Evolutionary conservation across 1,284 basidiomycete genomes (phyloP).

Genomic region (Fistulina hepatica): DNA sequence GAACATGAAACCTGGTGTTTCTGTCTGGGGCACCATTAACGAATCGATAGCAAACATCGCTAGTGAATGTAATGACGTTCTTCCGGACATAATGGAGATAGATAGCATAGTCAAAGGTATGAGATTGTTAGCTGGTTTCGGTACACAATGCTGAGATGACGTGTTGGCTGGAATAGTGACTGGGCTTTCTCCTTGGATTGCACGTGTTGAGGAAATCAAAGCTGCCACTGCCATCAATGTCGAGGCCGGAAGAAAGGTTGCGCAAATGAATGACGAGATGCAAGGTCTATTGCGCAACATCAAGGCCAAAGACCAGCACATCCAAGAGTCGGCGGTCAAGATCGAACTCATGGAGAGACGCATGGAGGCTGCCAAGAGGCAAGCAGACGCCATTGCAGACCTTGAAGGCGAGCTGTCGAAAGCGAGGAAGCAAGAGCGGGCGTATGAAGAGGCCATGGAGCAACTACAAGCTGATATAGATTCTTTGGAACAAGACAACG

Average conservation of each 20-base stretch:
- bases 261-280: slow-evolving; percentile 81
- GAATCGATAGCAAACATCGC: slow-evolving; percentile 60
- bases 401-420: slow-evolving; percentile 76
- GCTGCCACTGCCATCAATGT: slow-evolving; percentile 75
- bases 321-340: slow-evolving; percentile 86
- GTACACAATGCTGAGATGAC: slow-evolving; percentile 5
- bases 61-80: slow-evolving; percentile 56
- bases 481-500: slow-evolving; percentile 77
- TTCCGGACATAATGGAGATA: slow-evolving; percentile 64
- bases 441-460: slow-evolving; percentile 89
- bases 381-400: slow-evolving; percentile 73
- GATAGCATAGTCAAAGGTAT: slow-evolving; percentile 72
- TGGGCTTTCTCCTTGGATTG: slow-evolving; percentile 78
- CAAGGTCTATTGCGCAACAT: slow-evolving; percentile 78
- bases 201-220: slow-evolving; percentile 82
- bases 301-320: slow-evolving; percentile 76
- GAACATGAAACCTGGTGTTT: slow-evolving; percentile 47
- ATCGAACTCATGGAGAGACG: slow-evolving; percentile 91
- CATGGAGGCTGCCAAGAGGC: slow-evolving; percentile 83
- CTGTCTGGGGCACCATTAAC: slow-evolving; percentile 70
- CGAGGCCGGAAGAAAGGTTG: slow-evolving; percentile 83
- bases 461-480: slow-evolving; percentile 87
- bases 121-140: slow-evolving; percentile 18
- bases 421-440: slow-evolving; percentile 75
- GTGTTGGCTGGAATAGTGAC: slow-evolving; percentile 38